Percentiles rank a stretch among this genome's conserved stretches.
Evolutionary conservation across 2,329 filamentous ascomycete genomes (phyloP).

Genomic region (Penicillium sclerotigenum): DNA sequence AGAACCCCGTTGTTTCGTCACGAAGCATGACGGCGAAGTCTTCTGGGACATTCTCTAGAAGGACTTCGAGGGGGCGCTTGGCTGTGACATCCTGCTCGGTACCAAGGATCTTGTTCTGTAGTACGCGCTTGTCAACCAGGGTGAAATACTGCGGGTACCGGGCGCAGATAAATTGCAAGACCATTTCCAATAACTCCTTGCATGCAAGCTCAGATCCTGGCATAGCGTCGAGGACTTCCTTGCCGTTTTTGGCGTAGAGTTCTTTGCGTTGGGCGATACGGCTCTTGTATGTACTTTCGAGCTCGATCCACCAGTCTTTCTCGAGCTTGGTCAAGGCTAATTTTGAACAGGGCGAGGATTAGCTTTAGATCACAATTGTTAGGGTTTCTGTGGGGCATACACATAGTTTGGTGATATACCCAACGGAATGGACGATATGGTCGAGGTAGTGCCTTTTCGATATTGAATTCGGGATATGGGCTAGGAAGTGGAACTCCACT

Average conservation of each 20-base stretch:
- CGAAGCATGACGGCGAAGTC: conserved; percentile 77
- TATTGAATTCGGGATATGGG: conserved; percentile 63
- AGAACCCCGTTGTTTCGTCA: conserved; percentile 67
- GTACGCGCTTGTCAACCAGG: conserved; percentile 52
- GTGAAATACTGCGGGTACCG: conserved; percentile 75
- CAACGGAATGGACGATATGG: conserved; percentile 81
- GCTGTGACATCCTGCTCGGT: conserved; percentile 59
- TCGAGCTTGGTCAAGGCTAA: conserved; percentile 75
- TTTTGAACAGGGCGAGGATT: background rate
- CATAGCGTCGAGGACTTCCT: conserved; percentile 62
- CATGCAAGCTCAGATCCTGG: conserved; percentile 75
- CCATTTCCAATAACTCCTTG: conserved; percentile 87
- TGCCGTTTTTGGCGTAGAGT: conserved; percentile 62
- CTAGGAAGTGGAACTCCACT: conserved; percentile 70
- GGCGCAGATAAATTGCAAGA: conserved; percentile 71
- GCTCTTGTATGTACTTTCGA: conserved; percentile 68
- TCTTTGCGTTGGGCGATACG: conserved; percentile 67
- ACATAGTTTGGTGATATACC: conserved; percentile 89
- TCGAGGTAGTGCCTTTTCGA: conserved; percentile 64
- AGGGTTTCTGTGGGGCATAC: conserved; percentile 51
- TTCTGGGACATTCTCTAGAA: conserved; percentile 77
- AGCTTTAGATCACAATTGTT: background rate
- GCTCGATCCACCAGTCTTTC: conserved; percentile 82
- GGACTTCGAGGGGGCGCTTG: conserved; percentile 64
- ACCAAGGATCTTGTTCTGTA: conserved; percentile 67